A percentile compares a stretch with the other conserved stretches of the same genome.
phyloP scores from a whole-genome alignment of 768 basidiomycete species.

The Calocybe indica region DNA sequence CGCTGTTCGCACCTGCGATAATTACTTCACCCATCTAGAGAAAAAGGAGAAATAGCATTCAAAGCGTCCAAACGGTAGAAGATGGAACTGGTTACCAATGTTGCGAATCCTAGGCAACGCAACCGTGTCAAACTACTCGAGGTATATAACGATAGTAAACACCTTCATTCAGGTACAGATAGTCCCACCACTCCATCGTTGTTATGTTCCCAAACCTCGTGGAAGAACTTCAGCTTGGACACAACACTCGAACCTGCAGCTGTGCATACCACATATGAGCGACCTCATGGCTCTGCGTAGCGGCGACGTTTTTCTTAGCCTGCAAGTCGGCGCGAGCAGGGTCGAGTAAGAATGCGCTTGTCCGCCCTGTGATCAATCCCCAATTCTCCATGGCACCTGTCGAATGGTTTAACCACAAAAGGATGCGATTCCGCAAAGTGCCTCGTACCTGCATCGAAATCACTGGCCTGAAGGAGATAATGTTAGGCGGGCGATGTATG shows the following conservation, averaged over 20 bases:
- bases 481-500: constrained; percentile 1
- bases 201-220: constrained; percentile 86
- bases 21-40: constrained; percentile 83
- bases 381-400: constrained; percentile 89
- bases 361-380: constrained; percentile 89
- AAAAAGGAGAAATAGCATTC: constrained; percentile 2
- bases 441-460: constrained; percentile 74
- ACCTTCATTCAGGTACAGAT: constrained; percentile 80
- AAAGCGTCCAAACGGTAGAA: not conserved
- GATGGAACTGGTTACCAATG: constrained; percentile 45
- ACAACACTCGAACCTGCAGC: not conserved
- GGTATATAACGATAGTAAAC: not conserved
- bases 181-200: constrained; percentile 92
- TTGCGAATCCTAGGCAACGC: constrained; percentile 63
- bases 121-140: constrained; percentile 1
- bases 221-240: not conserved
- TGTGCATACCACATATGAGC: constrained; percentile 68
- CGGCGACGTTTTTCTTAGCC: constrained; percentile 75
- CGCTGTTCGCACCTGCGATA: constrained; percentile 48
- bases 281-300: constrained; percentile 80
- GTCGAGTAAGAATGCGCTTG: constrained; percentile 75
- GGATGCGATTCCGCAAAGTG: not conserved
- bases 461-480: constrained; percentile 45
- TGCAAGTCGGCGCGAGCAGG: constrained; percentile 64
- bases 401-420: not conserved